Evolutionary conservation across 148 eudicot genomes (phyloP).

Genomic region (Chenopodium album): DNA sequence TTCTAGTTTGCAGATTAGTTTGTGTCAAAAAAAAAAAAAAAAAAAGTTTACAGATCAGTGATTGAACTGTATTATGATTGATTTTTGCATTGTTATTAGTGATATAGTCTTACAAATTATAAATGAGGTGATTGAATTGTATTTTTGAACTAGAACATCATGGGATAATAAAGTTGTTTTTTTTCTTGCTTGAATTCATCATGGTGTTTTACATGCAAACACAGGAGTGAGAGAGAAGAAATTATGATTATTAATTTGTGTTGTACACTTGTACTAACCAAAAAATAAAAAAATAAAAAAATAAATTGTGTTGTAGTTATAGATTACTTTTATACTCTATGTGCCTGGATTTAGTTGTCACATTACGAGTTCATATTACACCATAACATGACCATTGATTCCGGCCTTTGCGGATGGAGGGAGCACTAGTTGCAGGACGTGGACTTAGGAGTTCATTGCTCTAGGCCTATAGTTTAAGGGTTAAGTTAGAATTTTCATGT

Average conservation of each 20-base stretch:
- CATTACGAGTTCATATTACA: neutral
- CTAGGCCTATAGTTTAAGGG: neutral
- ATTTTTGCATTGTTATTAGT: neutral
- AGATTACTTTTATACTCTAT: neutral
- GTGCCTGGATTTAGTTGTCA: neutral
- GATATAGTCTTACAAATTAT: neutral
- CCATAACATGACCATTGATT: neutral
- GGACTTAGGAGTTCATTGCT: neutral
- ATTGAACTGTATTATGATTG: conserved; percentile 10
- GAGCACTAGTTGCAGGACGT: neutral
- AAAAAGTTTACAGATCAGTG: conserved; percentile 20
- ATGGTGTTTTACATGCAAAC: neutral
- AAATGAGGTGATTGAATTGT: neutral
- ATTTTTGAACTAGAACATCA: neutral
- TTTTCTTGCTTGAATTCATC: neutral
- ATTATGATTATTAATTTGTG: neutral
- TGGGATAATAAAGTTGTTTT: neutral
- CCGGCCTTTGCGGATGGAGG: neutral
- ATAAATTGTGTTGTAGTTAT: neutral
- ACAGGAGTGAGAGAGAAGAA: neutral
- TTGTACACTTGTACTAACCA: no score
- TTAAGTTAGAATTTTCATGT: neutral
- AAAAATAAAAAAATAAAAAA: no score
- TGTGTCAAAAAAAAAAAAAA: no score
- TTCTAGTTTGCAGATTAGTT: conserved; percentile 13